Conservation (phyloP, 1,139 yeast species). For the Cylindricascospora bacillispora region DNA sequence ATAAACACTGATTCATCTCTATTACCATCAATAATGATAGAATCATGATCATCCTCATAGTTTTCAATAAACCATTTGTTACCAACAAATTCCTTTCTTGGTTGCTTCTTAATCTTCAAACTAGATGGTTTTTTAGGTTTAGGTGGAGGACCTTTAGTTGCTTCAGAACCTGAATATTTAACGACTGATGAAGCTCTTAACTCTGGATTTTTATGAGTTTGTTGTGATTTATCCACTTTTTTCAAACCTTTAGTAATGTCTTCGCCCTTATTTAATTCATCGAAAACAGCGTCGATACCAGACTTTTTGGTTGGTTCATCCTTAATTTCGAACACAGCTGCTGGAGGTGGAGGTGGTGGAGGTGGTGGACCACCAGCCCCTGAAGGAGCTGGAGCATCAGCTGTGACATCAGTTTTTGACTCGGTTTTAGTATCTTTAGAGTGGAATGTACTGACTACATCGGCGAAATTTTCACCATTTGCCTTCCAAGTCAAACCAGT, state of each 20-base stretch:
- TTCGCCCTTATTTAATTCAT: slow-evolving; percentile 81
- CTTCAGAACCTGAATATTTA: slow-evolving; percentile 25
- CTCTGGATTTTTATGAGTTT: slow-evolving; percentile 89
- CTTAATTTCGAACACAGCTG: slow-evolving; percentile 45
- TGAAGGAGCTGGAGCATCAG: slow-evolving; percentile 24
- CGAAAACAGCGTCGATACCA: slow-evolving; percentile 79
- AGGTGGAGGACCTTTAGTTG: slow-evolving; percentile 32
- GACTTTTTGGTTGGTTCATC: slow-evolving; percentile 22
- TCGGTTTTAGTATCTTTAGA: slow-evolving; percentile 13
- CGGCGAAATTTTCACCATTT: slow-evolving; percentile 37
- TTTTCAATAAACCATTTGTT: slow-evolving; percentile 86
- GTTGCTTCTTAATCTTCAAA: slow-evolving; percentile 45
- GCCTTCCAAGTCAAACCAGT: slow-evolving; percentile 76
- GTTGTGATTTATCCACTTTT: slow-evolving; percentile 85
- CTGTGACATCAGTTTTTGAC: slow-evolving; percentile 7
- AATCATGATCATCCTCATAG: slow-evolving; percentile 42
- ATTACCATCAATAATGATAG: slow-evolving; percentile 61
- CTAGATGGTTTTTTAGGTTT: slow-evolving; percentile 65
- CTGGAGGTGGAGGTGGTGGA: slow-evolving; percentile 63
- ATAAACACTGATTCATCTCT: slow-evolving; percentile 83
- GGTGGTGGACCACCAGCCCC: slow-evolving; percentile 30
- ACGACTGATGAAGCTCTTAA: slow-evolving; percentile 40
- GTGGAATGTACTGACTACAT: slow-evolving; percentile 30
- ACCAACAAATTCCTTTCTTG: slow-evolving; percentile 69
- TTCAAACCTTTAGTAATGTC: slow-evolving; percentile 71